Evolutionary conservation across 1,284 basidiomycete species (phyloP).

Genomic region (Tilletia caries): DNA sequence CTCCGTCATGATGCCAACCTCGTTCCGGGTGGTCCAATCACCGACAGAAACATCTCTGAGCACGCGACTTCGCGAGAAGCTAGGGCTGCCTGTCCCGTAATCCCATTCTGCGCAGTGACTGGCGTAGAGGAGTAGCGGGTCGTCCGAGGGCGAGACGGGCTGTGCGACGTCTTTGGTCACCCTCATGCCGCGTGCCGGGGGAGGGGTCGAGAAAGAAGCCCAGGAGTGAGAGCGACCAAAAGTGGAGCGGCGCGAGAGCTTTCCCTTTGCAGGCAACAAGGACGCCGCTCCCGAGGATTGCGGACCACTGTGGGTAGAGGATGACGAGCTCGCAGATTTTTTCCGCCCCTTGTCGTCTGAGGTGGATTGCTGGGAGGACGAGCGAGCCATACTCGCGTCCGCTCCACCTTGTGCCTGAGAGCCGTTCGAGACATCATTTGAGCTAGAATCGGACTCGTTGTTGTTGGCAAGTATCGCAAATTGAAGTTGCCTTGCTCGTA

Average conservation of each 20-base stretch:
- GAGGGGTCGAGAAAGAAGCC: slow-evolving; percentile 1
- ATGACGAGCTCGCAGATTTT: background rate
- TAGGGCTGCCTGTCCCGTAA: background rate
- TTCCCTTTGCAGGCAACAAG: background rate
- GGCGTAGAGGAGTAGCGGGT: slow-evolving; percentile 26
- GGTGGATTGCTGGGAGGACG: too few species aligned
- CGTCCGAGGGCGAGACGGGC: slow-evolving; percentile 33
- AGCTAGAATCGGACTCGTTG: background rate
- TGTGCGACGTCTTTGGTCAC: background rate
- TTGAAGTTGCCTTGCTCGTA: background rate
- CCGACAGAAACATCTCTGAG: background rate
- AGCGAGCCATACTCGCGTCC: background rate
- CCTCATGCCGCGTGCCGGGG: background rate
- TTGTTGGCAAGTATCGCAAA: background rate
- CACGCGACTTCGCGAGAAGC: background rate
- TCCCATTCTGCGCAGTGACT: slow-evolving; percentile 5
- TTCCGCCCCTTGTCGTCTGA: too few species aligned
- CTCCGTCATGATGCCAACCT: slow-evolving; percentile 5
- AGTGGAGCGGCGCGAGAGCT: background rate
- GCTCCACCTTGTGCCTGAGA: background rate
- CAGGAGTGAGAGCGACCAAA: slow-evolving; percentile 3
- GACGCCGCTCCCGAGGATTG: background rate
- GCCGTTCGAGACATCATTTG: background rate
- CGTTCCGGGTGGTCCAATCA: background rate
- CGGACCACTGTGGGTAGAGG: background rate